These are phyloP conservation scores for Nitzschia sp. DNA, from an alignment of 108 stramenopile species.

Conservation along the genomic window DNA sequence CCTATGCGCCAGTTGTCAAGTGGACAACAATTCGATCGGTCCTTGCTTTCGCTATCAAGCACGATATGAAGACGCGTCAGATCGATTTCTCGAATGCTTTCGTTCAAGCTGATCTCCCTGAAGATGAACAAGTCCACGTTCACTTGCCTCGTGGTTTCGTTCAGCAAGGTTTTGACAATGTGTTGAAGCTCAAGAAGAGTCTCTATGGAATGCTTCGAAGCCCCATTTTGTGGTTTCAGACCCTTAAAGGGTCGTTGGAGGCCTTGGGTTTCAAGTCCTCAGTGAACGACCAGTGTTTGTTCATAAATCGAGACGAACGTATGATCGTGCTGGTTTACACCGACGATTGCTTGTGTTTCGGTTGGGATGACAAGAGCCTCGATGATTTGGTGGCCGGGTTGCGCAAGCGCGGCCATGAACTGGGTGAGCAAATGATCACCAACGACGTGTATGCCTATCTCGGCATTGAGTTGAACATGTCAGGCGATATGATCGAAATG, in stretches of 20 bases:
- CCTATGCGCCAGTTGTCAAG: constrained; percentile 21
- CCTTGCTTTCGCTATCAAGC: background rate
- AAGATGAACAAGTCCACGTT: constrained; percentile 12
- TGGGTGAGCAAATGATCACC: constrained; percentile 32
- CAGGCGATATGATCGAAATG: background rate
- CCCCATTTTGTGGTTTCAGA: constrained; percentile 35
- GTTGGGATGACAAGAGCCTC: background rate
- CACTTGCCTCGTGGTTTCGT: constrained; percentile 23
- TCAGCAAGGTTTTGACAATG: background rate
- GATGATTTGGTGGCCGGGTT: constrained; percentile 16
- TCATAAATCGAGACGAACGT: constrained; percentile 14
- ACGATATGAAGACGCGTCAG: background rate
- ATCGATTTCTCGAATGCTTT: constrained; percentile 52
- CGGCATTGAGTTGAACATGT: background rate
- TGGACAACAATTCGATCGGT: constrained; percentile 30
- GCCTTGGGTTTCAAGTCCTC: constrained; percentile 13
- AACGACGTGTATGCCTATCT: too few species aligned
- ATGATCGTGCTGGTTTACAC: constrained; percentile 46
- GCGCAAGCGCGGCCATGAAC: constrained; percentile 12
- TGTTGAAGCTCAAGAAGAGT: constrained; percentile 17
- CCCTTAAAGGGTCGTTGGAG: constrained; percentile 17
- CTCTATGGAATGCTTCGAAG: constrained; percentile 21
- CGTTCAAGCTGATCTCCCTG: constrained; percentile 53
- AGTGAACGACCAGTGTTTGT: constrained; percentile 39
- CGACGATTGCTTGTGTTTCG: constrained; percentile 36